A percentile compares a stretch with the other conserved stretches of the same genome.
Evolutionary conservation across 176 grass and related monocot species (phyloP).

Genomic region (Thalia dealbata): DNA sequence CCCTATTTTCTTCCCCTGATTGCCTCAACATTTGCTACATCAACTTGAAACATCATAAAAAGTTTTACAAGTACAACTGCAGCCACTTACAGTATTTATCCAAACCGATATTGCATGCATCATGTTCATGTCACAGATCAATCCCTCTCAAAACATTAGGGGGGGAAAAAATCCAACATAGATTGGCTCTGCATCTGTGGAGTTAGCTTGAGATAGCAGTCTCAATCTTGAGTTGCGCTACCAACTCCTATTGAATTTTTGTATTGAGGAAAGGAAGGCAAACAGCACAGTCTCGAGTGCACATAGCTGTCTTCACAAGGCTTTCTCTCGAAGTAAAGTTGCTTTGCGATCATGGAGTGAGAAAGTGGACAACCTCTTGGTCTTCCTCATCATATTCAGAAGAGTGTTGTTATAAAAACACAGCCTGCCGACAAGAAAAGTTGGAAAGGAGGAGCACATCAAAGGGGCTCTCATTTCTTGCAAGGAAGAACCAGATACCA

Average conservation of each 20-base stretch:
- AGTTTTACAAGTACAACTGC: not conserved
- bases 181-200: not conserved
- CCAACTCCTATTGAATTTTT: constrained; percentile 3
- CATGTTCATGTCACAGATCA: not conserved
- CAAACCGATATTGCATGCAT: not conserved
- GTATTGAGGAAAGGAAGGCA: not conserved
- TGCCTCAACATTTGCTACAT: not conserved
- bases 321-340: constrained; percentile 69
- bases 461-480: constrained; percentile 20
- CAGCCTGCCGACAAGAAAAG: constrained; percentile 13
- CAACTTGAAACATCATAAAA: not conserved
- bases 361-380: constrained; percentile 24
- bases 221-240: not conserved
- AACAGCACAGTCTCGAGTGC: constrained; percentile 24
- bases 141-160: not conserved
- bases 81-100: not conserved
- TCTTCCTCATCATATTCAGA: constrained; percentile 34
- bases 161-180: not conserved
- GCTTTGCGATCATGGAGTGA: constrained; percentile 55
- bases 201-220: not conserved
- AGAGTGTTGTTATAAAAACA: constrained; percentile 36
- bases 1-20: not conserved
- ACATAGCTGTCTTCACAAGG: constrained; percentile 32
- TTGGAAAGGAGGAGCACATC: constrained; percentile 16
- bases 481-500: constrained; percentile 18